These are phyloP conservation scores for Protoeuglena noctilucae DNA, from an alignment of 139 green algal genomes.

Conservation along the genomic window DNA sequence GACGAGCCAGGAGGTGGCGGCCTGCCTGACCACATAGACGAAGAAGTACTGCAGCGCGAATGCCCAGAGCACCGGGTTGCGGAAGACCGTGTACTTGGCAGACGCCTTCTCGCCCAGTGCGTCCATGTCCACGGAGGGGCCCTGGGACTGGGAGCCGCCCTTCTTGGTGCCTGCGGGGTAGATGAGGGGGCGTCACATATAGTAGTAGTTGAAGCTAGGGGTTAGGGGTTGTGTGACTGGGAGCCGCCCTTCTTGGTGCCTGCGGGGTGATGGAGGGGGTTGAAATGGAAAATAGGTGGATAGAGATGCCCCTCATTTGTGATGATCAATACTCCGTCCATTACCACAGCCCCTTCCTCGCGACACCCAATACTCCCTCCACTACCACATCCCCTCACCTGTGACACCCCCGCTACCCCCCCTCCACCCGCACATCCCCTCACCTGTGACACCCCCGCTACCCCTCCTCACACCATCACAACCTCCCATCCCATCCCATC, in stretches of 20 bases:
- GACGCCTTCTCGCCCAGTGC: not conserved
- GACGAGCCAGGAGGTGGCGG: conserved; percentile 55
- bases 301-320: no score
- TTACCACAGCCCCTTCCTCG: no score
- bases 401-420: not conserved
- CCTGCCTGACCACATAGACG: conserved; percentile 52
- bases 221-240: not conserved
- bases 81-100: conserved; percentile 27
- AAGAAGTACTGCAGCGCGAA: conserved; percentile 65
- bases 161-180: not conserved
- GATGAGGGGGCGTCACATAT: not conserved
- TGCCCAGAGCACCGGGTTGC: conserved; percentile 30
- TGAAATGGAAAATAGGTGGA: no score
- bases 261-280: no score
- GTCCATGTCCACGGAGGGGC: not conserved
- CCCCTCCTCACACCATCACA: not conserved
- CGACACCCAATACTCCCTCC: not conserved
- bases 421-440: no score
- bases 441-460: not conserved
- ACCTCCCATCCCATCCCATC: not conserved
- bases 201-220: no score
- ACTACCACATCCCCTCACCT: not conserved
- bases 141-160: not conserved
- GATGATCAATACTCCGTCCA: no score
- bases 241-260: not conserved